Percentiles rank a stretch among this genome's conserved stretches.
Evolutionary conservation across 2,329 filamentous ascomycete genomes (phyloP).

Genomic region (Bipolaris gigantea): DNA sequence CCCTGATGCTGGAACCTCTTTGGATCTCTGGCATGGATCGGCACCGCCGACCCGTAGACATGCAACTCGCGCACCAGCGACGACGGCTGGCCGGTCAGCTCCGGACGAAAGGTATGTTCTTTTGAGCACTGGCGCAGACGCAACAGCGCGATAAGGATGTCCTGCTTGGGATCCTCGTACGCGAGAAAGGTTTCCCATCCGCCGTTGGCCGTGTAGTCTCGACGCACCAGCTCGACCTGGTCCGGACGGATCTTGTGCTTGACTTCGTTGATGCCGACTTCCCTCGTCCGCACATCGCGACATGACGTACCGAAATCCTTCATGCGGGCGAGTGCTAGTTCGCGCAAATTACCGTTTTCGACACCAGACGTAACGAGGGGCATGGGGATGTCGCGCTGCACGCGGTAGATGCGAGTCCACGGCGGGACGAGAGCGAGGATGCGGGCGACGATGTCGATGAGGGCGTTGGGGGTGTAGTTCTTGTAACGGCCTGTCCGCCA

Average conservation of each 20-base stretch:
- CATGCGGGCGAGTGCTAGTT: conserved; percentile 94
- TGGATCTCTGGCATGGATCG: conserved; percentile 90
- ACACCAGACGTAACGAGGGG: conserved; percentile 97
- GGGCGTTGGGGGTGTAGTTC: conserved; percentile 96
- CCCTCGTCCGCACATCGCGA: conserved; percentile 91
- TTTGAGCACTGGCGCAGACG: conserved; percentile 86
- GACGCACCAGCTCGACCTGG: conserved; percentile 90
- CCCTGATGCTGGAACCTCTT: conserved; percentile 98
- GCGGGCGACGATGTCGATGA: conserved; percentile 94
- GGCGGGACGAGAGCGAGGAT: conserved; percentile 93
- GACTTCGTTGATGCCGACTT: conserved; percentile 98
- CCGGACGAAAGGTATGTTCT: conserved; percentile 88
- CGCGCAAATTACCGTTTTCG: conserved; percentile 94
- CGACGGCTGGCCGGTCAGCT: conserved; percentile 82
- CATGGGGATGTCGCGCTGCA: conserved; percentile 99
- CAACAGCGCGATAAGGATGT: conserved; percentile 90
- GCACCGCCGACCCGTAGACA: conserved; percentile 96
- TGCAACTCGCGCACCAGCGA: conserved; percentile 93
- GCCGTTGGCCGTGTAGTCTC: conserved; percentile 92
- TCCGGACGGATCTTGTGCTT: conserved; percentile 98
- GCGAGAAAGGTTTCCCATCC: conserved; percentile 99
- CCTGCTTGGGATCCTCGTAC: conserved; percentile 97
- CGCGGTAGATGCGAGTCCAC: conserved; percentile 98
- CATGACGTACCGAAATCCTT: conserved; percentile 98
- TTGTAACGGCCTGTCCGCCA: conserved; percentile 97